Evolutionary conservation across 805 yeast species (phyloP).

Genomic region (Wickerhamomyces chambardii): DNA sequence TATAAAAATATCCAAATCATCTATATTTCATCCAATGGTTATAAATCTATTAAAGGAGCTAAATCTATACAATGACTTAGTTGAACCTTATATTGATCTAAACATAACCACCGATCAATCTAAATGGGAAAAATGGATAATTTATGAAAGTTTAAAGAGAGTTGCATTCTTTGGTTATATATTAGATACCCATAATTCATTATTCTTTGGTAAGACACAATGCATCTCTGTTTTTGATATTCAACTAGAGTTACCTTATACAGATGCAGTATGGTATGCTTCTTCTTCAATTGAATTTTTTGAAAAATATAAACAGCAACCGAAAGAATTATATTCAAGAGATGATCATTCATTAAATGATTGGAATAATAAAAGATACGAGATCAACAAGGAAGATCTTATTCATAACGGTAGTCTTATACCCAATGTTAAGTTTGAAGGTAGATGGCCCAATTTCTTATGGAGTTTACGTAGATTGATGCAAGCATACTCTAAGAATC

Average conservation of each 20-base stretch:
- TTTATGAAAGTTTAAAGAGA: constrained; percentile 34
- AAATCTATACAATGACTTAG: constrained; percentile 5
- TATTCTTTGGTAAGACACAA: constrained; percentile 22
- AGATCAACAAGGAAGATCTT: constrained; percentile 6
- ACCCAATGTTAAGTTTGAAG: constrained; percentile 20
- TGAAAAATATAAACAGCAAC: constrained; percentile 18
- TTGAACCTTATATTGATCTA: constrained; percentile 6
- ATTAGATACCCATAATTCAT: constrained; percentile 30
- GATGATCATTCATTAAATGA: not conserved
- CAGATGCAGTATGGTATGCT: constrained; percentile 36
- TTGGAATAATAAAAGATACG: constrained; percentile 3
- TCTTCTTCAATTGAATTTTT: constrained; percentile 13
- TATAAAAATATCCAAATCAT: constrained; percentile 8
- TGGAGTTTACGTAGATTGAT: constrained; percentile 24
- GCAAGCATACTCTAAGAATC: constrained; percentile 20
- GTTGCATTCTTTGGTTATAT: constrained; percentile 31
- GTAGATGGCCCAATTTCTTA: constrained; percentile 27
- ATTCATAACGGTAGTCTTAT: constrained; percentile 9
- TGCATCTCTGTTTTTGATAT: constrained; percentile 32
- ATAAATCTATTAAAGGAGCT: constrained; percentile 13
- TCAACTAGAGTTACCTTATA: constrained; percentile 33
- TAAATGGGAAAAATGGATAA: constrained; percentile 36
- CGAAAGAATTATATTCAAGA: constrained; percentile 12
- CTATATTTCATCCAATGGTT: constrained; percentile 15
- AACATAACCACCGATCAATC: constrained; percentile 1